Conservation (phyloP, 768 basidiomycete species). For the Kwoniella bestiolae region DNA sequence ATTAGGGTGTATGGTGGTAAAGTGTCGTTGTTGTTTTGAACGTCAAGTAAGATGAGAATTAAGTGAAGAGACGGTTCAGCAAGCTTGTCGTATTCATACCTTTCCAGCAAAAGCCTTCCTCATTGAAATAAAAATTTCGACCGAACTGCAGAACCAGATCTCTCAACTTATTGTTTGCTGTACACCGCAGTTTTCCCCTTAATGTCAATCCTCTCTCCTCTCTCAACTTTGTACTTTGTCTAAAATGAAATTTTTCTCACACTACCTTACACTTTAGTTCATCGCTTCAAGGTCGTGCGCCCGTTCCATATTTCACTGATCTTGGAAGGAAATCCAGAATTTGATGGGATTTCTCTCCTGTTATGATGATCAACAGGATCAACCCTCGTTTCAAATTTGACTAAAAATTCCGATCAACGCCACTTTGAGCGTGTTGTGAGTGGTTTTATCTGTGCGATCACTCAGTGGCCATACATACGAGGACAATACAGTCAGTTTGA, state of each 20-base stretch:
- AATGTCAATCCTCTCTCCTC: not conserved
- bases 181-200: not conserved
- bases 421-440: not conserved
- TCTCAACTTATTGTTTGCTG: not conserved
- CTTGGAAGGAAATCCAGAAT: not conserved
- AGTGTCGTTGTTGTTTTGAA: not conserved
- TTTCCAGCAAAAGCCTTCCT: not conserved
- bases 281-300: slow-evolving; percentile 16
- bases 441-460: slow-evolving; percentile 1
- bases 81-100: not conserved
- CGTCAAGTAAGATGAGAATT: not conserved
- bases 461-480: not conserved
- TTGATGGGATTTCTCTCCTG: not conserved
- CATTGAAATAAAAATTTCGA: not conserved
- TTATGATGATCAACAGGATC: not conserved
- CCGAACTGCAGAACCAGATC: not conserved
- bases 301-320: not conserved
- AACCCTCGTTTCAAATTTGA: not conserved
- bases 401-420: not conserved
- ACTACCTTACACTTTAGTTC: not conserved
- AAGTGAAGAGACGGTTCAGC: not conserved
- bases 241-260: slow-evolving; percentile 2
- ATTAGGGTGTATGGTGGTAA: not conserved
- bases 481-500: not conserved
- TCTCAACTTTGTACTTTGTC: not conserved